Evolutionary conservation across 2,329 filamentous ascomycete species (phyloP), one percentile per base, ranked within the genome.

Genomic region (Microdochium bolleyi): DNA sequence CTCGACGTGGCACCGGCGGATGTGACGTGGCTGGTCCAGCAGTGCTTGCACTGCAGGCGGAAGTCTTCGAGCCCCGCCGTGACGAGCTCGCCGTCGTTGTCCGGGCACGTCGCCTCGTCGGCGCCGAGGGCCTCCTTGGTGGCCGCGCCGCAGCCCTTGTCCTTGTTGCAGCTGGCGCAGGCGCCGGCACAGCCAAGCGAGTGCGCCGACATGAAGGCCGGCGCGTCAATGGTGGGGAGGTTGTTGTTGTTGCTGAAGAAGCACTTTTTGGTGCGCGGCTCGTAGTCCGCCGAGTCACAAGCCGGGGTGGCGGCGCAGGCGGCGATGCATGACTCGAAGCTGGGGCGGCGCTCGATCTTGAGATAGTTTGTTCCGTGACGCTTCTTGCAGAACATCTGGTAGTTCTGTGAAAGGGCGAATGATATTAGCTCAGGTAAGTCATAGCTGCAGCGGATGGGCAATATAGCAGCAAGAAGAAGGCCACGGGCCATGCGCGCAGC

Each of bases 271-370:
- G 57, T 58, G 5, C 52, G 50, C 5, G 52, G 51, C 44, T 58
- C 57, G 38, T 56, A 58, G 46, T 57, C 55, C 13, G 53, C 54
- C 32, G 55, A 57, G 49, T 49, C 54, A 34, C 57, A 58, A 24
- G 53, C 55, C 21, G 57, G 57, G 52, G 56, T 52, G 44, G 46
- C 46, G 27, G 25, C 54, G 13, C 55, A 56, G 19, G 55, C 51
- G 9, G 30, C 25, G 49, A 57, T 55, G 51, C 51, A 57, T 10
- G 52, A 24, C 21, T 53, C 54, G 21, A 46, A 54, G 21, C 49
- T 46, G 7, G 37, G 50, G 24, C 49, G 38, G 11, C 51, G 52
- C 21, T 54, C 51, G 21, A 46, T 30, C 14, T 49, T 51, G 51
- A 56, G 56, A 38, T 52, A 44, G 1, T 49, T 56, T n/a, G 56